Evolutionary conservation across 148 eudicot genomes (phyloP), one percentile per base, ranked within the genome.

Genomic region (Silene uniflora): DNA sequence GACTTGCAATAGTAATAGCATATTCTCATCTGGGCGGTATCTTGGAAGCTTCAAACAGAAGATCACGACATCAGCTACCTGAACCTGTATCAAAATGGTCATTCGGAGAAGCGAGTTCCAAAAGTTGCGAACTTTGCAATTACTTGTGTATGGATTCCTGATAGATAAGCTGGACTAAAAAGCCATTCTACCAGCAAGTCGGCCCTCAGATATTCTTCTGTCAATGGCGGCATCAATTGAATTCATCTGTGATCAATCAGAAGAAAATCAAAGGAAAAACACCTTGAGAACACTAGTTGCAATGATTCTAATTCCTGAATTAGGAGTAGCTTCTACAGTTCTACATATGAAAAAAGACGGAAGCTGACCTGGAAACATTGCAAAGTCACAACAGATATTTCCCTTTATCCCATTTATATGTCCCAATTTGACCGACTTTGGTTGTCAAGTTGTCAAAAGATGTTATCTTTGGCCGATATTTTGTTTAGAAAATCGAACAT

Each of bases 181-280:
- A 32, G 97, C 85, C 99, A 95, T 92, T 47, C 99, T 88, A 69
- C 99, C 98, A 76, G 99, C 98, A 70, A 96, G 94, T 87, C 99
- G 89, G 86, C 97, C 84, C 84, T 91, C 98, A 1, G 88, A 90
- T 84, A 96, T 96, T 85, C 99, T 88, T 83, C 88, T 84, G 83
- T 96, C 99, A 77, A 96, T 92, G 72, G 98, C 99, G 35, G 99
- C 98, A 84, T 96, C 99, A 76, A 96, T 87, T 63, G 98, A 96
- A 79, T 88, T 91, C 99, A 96, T 96, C 99, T 96, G 73, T 52
- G 91, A 65, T 85, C 44, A 84, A 61, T 62, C 62, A 21, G 60
- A 14, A 55, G 12, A 47, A 44, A 72, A 70, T 44, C 19, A 61
- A 32, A 4, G 32, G 9, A 52, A 52, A 71, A 71, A 71, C 11